Percentiles rank a stretch among this genome's conserved stretches.
Conservation (phyloP, 1,139 yeast genomes). For the Pichia sp. region DNA sequence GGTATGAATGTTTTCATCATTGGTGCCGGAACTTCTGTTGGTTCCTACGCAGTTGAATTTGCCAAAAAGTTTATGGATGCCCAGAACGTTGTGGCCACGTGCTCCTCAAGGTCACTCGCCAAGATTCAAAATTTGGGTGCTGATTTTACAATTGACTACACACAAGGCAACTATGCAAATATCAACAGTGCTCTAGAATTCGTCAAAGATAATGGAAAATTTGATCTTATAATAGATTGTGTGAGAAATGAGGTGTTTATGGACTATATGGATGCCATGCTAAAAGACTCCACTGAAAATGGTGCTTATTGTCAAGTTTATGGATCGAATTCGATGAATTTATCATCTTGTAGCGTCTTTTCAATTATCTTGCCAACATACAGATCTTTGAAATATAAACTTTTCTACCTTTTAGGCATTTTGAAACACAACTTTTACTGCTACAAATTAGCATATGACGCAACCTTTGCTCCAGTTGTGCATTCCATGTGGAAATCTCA, state of each 20-base stretch:
- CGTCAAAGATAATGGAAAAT: constrained; percentile 38
- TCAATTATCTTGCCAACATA: constrained; percentile 9
- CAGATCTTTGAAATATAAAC: constrained; percentile 3
- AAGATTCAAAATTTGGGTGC: constrained; percentile 23
- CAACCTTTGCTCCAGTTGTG: constrained; percentile 20
- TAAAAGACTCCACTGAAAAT: constrained; percentile 25
- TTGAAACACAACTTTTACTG: constrained; percentile 3
- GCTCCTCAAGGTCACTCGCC: constrained; percentile 34
- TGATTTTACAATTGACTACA: constrained; percentile 24
- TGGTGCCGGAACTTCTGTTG: constrained; percentile 76
- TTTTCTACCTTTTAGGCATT: constrained; percentile 3
- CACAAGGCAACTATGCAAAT: constrained; percentile 30
- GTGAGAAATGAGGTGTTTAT: constrained; percentile 23
- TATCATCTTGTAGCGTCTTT: neutral
- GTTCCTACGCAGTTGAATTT: constrained; percentile 56
- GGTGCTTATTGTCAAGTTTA: constrained; percentile 35
- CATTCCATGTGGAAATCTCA: constrained; percentile 40
- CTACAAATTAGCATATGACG: constrained; percentile 11
- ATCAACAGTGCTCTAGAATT: constrained; percentile 33
- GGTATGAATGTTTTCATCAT: constrained; percentile 46
- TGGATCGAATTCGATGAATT: constrained; percentile 33
- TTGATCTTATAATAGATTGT: constrained; percentile 37
- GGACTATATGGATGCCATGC: constrained; percentile 16
- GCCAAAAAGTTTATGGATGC: constrained; percentile 47
- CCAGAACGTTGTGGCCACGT: constrained; percentile 39